Conservation (phyloP, 208 protist genomes). For the Leishmania martiniquensis region DNA sequence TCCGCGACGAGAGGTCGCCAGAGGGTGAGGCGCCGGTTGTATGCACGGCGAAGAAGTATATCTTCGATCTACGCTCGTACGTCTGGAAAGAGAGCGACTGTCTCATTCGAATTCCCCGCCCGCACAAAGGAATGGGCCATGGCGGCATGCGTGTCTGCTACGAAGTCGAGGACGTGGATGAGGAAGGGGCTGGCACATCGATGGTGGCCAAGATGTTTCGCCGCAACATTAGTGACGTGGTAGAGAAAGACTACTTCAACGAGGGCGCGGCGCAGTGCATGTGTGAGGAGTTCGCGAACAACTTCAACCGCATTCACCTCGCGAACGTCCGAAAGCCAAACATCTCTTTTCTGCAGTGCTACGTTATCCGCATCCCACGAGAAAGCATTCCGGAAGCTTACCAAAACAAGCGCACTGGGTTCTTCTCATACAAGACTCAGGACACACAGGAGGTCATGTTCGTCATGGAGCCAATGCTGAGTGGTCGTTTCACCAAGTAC, state of each 20-base stretch:
- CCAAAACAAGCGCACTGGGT: conserved; percentile 47
- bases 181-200: conserved; percentile 50
- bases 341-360: conserved; percentile 88
- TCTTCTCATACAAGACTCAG: conserved; percentile 79
- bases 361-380: conserved; percentile 72
- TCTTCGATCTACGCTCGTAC: conserved; percentile 66
- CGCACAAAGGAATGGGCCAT: conserved; percentile 51
- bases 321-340: conserved; percentile 51
- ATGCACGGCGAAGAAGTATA: conserved; percentile 72
- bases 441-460: conserved; percentile 79
- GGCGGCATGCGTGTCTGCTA: conserved; percentile 89
- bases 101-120: conserved; percentile 56
- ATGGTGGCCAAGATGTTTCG: conserved; percentile 92
- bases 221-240: conserved; percentile 65
- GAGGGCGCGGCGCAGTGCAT: conserved; percentile 89
- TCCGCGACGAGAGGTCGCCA: not conserved
- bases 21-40: conserved; percentile 43
- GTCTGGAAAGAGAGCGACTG: conserved; percentile 66
- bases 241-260: conserved; percentile 90
- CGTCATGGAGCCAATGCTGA: conserved; percentile 90
- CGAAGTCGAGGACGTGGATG: conserved; percentile 83
- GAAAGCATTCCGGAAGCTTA: conserved; percentile 57
- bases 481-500: conserved; percentile 87
- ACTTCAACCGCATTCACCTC: conserved; percentile 75
- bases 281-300: conserved; percentile 82